Evolutionary conservation across 352 stramenopile genomes (phyloP).

Genomic region (Pythium phragmitis): DNA sequence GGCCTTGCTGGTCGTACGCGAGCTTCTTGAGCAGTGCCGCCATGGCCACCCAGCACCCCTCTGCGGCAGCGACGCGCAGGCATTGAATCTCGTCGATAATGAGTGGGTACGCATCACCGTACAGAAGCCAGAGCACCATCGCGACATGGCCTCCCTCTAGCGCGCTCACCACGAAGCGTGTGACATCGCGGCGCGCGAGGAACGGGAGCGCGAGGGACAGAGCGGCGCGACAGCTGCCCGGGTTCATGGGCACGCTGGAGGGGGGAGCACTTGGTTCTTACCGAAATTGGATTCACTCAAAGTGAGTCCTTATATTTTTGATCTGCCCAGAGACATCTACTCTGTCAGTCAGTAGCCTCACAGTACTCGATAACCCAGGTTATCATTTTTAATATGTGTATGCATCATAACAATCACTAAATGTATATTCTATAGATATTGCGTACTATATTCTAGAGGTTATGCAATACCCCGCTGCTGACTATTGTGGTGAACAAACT

Average conservation of each 20-base stretch:
- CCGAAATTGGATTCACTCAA: too few relatives aligned
- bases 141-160: not conserved
- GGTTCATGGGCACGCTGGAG: not conserved
- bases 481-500: too few relatives aligned
- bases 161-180: not conserved
- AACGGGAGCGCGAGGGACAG: not conserved
- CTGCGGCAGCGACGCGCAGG: not conserved
- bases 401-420: too few relatives aligned
- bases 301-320: too few relatives aligned
- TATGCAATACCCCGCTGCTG: too few relatives aligned
- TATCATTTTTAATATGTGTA: too few relatives aligned
- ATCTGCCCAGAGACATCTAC: too few relatives aligned
- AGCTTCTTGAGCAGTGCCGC: not conserved
- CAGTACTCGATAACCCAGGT: too few relatives aligned
- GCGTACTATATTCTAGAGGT: too few relatives aligned
- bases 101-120: not conserved
- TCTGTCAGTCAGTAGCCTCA: too few relatives aligned
- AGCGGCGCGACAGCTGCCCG: not conserved
- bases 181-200: conserved; percentile 11
- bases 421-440: too few relatives aligned
- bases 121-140: not conserved
- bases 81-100: not conserved
- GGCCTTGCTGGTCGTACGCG: not conserved
- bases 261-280: too few relatives aligned
- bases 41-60: not conserved